These are phyloP conservation scores for Eucalyptus victrix DNA, from an alignment of 345 rosid genomes.

Conservation along the genomic window DNA sequence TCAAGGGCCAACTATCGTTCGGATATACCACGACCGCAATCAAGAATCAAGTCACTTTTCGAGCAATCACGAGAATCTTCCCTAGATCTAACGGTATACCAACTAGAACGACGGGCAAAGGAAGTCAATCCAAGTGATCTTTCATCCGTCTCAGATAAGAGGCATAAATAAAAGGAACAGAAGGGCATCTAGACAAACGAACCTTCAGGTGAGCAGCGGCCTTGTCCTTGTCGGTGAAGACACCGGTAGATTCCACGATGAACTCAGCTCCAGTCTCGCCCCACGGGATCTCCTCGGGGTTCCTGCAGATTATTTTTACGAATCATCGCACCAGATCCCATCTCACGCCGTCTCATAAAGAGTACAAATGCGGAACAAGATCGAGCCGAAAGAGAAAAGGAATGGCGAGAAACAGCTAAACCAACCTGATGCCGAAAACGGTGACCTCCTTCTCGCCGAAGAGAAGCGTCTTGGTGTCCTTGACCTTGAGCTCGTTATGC, in stretches of 20 bases:
- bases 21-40: neutral
- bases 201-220: slow-evolving; percentile 98
- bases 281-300: slow-evolving; percentile 97
- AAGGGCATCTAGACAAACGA: neutral
- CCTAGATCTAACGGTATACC: neutral
- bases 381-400: neutral
- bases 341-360: neutral
- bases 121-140: neutral
- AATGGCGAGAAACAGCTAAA: neutral
- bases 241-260: slow-evolving; percentile 84
- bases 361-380: neutral
- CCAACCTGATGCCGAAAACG: slow-evolving; percentile 64
- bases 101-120: neutral
- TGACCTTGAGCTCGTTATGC: slow-evolving; percentile 65
- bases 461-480: slow-evolving; percentile 82
- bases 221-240: slow-evolving; percentile 93
- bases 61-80: neutral
- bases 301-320: slow-evolving; percentile 14
- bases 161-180: neutral
- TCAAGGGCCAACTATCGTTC: neutral
- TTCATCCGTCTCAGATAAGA: neutral
- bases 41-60: neutral
- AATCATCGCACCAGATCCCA: neutral
- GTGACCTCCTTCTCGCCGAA: slow-evolving; percentile 69
- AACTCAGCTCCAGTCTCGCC: slow-evolving; percentile 62